phyloP scores from a whole-genome alignment of 148 eudicot species.

The Vaccinium corymbosum region DNA sequence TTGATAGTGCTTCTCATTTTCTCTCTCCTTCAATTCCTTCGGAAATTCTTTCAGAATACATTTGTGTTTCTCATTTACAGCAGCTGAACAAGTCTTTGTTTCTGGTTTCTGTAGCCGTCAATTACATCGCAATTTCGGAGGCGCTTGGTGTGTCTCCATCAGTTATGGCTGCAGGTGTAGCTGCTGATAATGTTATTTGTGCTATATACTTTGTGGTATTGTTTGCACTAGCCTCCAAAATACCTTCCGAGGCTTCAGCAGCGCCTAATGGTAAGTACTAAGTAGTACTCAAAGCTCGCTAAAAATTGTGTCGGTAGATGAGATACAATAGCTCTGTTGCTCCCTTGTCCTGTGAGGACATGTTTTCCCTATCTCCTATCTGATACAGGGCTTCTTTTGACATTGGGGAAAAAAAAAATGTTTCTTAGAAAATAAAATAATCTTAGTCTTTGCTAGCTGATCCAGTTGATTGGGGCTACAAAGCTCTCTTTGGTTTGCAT shows the following conservation, averaged over 20 bases:
- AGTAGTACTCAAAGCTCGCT: neutral
- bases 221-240: slow-evolving; percentile 74
- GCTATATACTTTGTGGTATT: slow-evolving; percentile 76
- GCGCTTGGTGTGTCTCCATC: slow-evolving; percentile 79
- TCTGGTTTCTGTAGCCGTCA: slow-evolving; percentile 61
- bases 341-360: slow-evolving; percentile 1
- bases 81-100: slow-evolving; percentile 22
- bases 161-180: slow-evolving; percentile 87
- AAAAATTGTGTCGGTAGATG: slow-evolving; percentile 21
- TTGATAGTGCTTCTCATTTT: neutral
- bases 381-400: too few relatives aligned
- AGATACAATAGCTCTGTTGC: slow-evolving; percentile 3
- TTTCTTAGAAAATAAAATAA: too few relatives aligned
- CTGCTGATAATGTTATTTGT: slow-evolving; percentile 94
- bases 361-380: neutral
- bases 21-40: neutral
- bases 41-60: neutral
- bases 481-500: neutral
- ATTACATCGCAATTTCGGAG: slow-evolving; percentile 81
- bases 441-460: neutral
- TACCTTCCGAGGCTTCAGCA: slow-evolving; percentile 64
- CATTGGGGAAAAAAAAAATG: too few relatives aligned
- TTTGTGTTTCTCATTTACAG: neutral
- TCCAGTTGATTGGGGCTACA: neutral
- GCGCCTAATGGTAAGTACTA: slow-evolving; percentile 45